These are phyloP conservation scores for Pseudogymnoascus sp. DNA, from an alignment of 2,329 filamentous ascomycete species.

Conservation along the genomic window DNA sequence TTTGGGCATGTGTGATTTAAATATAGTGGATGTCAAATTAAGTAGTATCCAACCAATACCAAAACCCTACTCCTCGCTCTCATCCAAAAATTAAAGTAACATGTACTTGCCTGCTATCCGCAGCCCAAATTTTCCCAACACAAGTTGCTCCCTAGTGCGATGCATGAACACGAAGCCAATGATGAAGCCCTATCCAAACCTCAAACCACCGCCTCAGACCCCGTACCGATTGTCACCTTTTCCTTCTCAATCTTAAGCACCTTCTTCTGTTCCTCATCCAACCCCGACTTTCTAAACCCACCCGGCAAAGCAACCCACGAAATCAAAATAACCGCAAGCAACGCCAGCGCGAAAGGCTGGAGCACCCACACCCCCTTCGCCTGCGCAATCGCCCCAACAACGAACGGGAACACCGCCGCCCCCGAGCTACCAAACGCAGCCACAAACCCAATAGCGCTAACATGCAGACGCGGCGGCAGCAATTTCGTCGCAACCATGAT, in stretches of 20 bases:
- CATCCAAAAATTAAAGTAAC: background rate
- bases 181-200: background rate
- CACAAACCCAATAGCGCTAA: constrained; percentile 74
- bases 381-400: constrained; percentile 60
- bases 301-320: constrained; percentile 40
- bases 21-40: background rate
- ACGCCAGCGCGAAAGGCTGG: constrained; percentile 47
- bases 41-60: background rate
- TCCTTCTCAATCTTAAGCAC: constrained; percentile 4
- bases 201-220: background rate
- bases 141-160: background rate
- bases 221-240: background rate
- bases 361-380: constrained; percentile 48
- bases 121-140: background rate
- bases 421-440: constrained; percentile 71
- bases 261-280: constrained; percentile 10
- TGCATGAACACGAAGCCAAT: background rate
- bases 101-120: background rate
- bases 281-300: constrained; percentile 9
- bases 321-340: constrained; percentile 39
- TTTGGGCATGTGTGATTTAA: background rate
- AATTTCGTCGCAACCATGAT: constrained; percentile 69
- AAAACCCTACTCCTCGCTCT: background rate
- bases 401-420: constrained; percentile 59
- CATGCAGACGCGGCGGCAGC: constrained; percentile 65